phyloP scores from a whole-genome alignment of 2,329 filamentous ascomycete species.

The Colletotrichum tropicale region DNA sequence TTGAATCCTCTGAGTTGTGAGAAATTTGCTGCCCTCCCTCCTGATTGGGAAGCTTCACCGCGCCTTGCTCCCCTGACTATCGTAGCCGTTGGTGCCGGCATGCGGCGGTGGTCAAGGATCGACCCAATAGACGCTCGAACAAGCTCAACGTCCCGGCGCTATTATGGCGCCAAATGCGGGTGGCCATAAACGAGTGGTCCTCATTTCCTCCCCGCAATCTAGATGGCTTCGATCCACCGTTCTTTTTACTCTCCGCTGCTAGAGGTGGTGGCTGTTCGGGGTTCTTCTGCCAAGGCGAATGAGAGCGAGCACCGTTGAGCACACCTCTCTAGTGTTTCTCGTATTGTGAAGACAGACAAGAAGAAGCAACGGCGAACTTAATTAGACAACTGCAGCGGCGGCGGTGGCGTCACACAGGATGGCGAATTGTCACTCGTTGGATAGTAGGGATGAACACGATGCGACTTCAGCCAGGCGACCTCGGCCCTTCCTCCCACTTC shows the following conservation, averaged over 20 bases:
- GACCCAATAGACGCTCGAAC: constrained; percentile 12
- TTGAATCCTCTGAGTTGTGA: background rate
- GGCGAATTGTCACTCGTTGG: background rate
- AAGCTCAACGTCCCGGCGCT: constrained; percentile 9
- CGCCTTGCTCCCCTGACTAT: background rate
- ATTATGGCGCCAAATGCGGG: constrained; percentile 4
- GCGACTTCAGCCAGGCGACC: background rate
- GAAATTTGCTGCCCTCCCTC: background rate
- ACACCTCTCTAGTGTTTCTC: background rate
- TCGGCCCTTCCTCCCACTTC: background rate
- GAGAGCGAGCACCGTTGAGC: background rate
- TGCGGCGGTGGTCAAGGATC: background rate
- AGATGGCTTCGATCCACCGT: background rate
- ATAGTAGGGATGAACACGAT: background rate
- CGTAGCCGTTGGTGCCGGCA: background rate
- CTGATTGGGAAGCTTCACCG: background rate
- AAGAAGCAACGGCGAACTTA: background rate
- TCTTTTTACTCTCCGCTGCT: background rate
- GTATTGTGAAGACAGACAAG: background rate
- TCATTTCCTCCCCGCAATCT: background rate
- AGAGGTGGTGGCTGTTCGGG: background rate
- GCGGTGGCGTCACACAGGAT: background rate
- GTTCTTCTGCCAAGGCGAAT: background rate
- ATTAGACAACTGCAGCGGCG: background rate
- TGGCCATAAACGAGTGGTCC: background rate